A percentile compares a stretch with the other conserved stretches of the same genome.
Evolutionary conservation across 2,329 filamentous ascomycete genomes (phyloP).

Genomic region (Sporothrix pseudoabietina): DNA sequence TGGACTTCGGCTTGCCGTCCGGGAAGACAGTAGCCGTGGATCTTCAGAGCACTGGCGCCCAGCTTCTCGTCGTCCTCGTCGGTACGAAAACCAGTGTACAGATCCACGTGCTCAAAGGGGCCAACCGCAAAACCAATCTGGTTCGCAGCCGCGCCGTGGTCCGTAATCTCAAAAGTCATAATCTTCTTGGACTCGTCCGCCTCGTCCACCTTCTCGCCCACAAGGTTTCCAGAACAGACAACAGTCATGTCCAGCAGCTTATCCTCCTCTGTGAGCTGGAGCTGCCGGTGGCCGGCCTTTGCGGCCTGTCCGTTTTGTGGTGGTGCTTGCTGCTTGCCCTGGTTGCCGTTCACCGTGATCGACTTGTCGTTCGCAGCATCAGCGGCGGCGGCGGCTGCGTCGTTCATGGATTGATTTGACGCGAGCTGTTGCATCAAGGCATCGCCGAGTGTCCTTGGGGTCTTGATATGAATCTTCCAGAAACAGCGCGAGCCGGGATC

Average conservation of each 20-base stretch:
- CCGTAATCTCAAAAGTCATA: constrained; percentile 70
- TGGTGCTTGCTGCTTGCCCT: constrained; percentile 42
- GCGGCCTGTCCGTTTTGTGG: constrained; percentile 29
- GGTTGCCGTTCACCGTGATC: constrained; percentile 26
- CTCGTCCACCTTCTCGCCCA: constrained; percentile 77
- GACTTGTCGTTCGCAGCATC: constrained; percentile 35
- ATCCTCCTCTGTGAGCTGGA: constrained; percentile 69
- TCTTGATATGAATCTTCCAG: constrained; percentile 88
- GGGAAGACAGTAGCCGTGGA: constrained; percentile 90
- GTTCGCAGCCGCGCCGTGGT: constrained; percentile 73
- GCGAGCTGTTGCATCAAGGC: constrained; percentile 57
- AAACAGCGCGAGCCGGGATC: constrained; percentile 72
- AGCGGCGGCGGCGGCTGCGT: constrained; percentile 8
- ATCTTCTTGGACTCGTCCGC: constrained; percentile 81
- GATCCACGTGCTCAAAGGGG: constrained; percentile 89
- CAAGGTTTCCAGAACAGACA: constrained; percentile 85
- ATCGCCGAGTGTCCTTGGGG: constrained; percentile 83
- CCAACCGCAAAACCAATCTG: constrained; percentile 94
- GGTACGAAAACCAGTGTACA: constrained; percentile 81
- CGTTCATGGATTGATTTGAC: constrained; percentile 43
- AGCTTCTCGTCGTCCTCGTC: constrained; percentile 91
- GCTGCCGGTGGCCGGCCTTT: constrained; percentile 38
- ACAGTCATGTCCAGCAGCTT: constrained; percentile 86
- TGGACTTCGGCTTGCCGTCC: constrained; percentile 77
- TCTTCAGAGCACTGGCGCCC: constrained; percentile 81